Evolutionary conservation across 495 filamentous ascomycete species (phyloP), one percentile per base, ranked within the genome.

Genomic region (Podospora fimiseda): DNA sequence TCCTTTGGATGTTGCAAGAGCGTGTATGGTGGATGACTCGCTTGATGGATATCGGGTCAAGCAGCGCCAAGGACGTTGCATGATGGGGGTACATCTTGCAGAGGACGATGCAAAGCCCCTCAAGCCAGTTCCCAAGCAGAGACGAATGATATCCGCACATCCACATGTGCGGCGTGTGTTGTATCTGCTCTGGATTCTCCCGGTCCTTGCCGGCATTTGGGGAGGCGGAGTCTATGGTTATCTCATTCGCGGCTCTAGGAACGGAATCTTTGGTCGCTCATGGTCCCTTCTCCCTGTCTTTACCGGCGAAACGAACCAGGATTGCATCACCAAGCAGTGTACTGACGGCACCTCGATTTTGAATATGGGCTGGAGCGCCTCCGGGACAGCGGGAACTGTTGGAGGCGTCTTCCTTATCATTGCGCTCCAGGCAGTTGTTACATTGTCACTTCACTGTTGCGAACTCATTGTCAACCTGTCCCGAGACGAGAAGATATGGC

Each of bases 401-500:
- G 61, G 58, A 13, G 58, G 57, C 36, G 57, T 67, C 14, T 55
- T 63, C 20, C 50, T 69, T n/a, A 60, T 69, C 50, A 62, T 60
- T 11, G 56, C 44, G 37, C 52, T 70, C 43, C 69, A 71, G 52
- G 61, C 62, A 6, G 43, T 60, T 16, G 61, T 70, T 18, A 74
- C 75, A 0, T 54, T 77, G 11, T 64, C 59, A 0, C 64, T 77
- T 8, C 75, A 77, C 57, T 72, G 68, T 46, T 56, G 68, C 14
- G 74, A 79, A 54, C 69, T 72, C 9, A 53, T 75, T 7, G 70
- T 75, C 52, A 76, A 74, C 54, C 48, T 73, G 6, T 73, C 68
- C 2, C 61, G 76, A 16, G 76, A 77, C 52, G 74, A 79, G 57
- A 43, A 49, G 3, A 58, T 68, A 3, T 74, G 69, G 56, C 68